Base-by-base conservation (phyloP, 2,329 filamentous ascomycete species). In the Paracorniculantispora psalliotae region DNA sequence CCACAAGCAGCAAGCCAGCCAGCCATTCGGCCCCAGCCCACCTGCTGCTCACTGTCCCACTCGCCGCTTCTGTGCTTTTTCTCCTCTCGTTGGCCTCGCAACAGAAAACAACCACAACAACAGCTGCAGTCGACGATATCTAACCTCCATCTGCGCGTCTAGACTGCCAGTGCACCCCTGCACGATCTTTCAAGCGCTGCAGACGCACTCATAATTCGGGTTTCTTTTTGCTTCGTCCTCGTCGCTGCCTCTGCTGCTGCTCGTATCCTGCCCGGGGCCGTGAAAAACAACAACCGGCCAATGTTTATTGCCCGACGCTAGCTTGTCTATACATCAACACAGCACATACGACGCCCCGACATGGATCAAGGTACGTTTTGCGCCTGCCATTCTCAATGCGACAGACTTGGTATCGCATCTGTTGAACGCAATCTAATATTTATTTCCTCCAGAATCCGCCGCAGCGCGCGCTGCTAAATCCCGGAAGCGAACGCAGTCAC, bases 401-500 rank as follows among this genome's bases (percentile, higher is more conserved):
- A 61, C 73, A 75, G 51, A 25, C 59, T 51, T 53, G 57, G 26
- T n/a, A 15, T 12, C n/a, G 10, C 4, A 4, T 25, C 6, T 8
- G 12, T 44, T 44, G 28, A 33, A 19, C n/a, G 23, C 17, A 26
- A 21, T 48, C 41, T 60, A 47, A 47, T 33, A 33, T 33, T 53
- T 60, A n/a, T 39, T 47, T 49, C 64, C 61, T 65, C 67, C 66
- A 73, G 60, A 71, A 65, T 59, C 60, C 30, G 63, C 67, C 63
- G 63, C 68, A 53, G 71, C 69, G 65, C 68, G 68, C 57, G 66
- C 66, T 53, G 65, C 67, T 62, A 77, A 79, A 66, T 71, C 77
- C 49, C 75, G 77, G 66, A 81, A 79, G 68, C 78, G 81, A 62
- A 75, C 81, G 37, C 75, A 78, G 60, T 84, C 81, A 52, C 76